These are phyloP conservation scores for Capsicum pubescens DNA, from an alignment of 257 asterid genomes.

Conservation along the genomic window DNA sequence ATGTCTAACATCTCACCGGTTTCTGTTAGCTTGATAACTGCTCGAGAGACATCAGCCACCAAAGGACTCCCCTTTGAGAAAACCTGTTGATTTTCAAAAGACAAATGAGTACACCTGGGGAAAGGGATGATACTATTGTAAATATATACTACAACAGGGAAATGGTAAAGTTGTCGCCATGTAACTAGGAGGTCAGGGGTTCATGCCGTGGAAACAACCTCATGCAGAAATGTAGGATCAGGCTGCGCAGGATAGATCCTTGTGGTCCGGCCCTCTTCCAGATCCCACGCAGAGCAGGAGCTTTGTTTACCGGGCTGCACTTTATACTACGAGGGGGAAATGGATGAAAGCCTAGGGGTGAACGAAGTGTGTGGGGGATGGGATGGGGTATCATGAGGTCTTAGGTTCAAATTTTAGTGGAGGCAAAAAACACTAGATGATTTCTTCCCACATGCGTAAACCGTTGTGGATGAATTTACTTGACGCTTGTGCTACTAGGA, in stretches of 20 bases:
- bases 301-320: too few species aligned
- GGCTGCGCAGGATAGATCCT: too few species aligned
- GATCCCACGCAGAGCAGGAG: too few species aligned
- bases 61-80: constrained; percentile 16
- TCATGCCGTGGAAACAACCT: too few species aligned
- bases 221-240: too few species aligned
- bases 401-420: not conserved
- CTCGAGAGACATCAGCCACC: constrained; percentile 26
- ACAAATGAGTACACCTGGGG: constrained; percentile 7
- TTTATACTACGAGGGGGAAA: not conserved
- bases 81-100: not conserved
- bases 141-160: not conserved
- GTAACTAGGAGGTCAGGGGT: too few species aligned
- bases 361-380: not conserved
- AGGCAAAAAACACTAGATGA: not conserved
- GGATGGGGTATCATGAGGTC: not conserved
- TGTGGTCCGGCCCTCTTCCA: too few species aligned
- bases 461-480: not conserved
- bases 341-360: not conserved
- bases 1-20: not conserved
- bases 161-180: too few species aligned
- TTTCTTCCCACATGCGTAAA: not conserved
- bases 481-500: not conserved
- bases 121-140: not conserved
- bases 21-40: constrained; percentile 20